phyloP scores from a whole-genome alignment of 495 filamentous ascomycete species.

The Aspergillus cristatus region DNA sequence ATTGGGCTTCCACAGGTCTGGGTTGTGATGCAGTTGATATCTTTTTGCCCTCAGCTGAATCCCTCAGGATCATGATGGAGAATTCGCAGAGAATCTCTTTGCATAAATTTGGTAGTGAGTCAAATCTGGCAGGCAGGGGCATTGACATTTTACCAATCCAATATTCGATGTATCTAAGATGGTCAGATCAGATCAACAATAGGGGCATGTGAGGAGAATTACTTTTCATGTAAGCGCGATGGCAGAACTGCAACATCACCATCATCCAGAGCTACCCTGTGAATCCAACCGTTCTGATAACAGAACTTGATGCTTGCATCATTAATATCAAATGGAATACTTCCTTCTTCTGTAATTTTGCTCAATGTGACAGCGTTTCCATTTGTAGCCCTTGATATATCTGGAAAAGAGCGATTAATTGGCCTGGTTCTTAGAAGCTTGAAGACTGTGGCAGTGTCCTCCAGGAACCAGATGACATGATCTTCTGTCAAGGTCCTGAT shows the following conservation, averaged over 20 bases:
- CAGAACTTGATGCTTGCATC: constrained; percentile 3
- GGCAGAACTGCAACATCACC: constrained; percentile 4
- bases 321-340: constrained; percentile 4
- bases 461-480: no score
- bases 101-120: neutral
- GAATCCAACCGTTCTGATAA: constrained; percentile 4
- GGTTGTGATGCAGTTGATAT: no score
- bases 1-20: no score
- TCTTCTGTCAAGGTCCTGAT: no score
- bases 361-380: neutral
- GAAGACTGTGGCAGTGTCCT: no score
- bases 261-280: neutral
- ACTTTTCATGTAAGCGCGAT: constrained; percentile 8
- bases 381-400: neutral
- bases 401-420: constrained; percentile 1
- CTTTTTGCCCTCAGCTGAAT: neutral
- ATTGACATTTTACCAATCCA: constrained; percentile 2
- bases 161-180: constrained; percentile 2
- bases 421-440: neutral
- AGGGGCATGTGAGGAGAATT: neutral
- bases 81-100: neutral
- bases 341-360: no score
- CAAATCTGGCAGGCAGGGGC: neutral
- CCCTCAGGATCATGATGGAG: neutral
- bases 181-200: constrained; percentile 4